Evolutionary conservation across 2,329 filamentous ascomycete genomes (phyloP), one percentile per base, ranked within the genome.

Genomic region (Alternaria panax): DNA sequence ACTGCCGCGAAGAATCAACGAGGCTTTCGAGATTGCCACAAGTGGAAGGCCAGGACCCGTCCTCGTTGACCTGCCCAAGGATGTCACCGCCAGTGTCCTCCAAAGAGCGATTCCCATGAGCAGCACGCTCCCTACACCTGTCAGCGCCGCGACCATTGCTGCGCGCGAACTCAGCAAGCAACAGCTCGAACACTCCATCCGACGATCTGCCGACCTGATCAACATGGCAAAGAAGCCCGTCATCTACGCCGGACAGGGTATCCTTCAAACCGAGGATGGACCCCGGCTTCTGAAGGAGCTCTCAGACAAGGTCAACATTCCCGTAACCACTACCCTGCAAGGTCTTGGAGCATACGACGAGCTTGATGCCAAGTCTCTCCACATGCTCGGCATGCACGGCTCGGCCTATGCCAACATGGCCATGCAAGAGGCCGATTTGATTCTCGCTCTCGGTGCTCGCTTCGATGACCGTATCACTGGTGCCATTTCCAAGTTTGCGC

Each of bases 361-460:
- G 82, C 86, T 95, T 12, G 92, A 98, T 74, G 88, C 92, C 67
- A 97, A 97, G 86, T 91, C 93, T 43, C 86, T 98, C 51, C 93
- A 98, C 82, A 99, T 99, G 95, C 88, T 98, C 28, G 95, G 95
- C 66, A 98, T 98, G 95, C 94, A 98, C 83, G 95, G 95, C 61
- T 91, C 93, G 8, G 93, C 93, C 7, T 99, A 96, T 75, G 95
- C 95, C 77, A 99, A 99, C 84, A 92, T 97, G 90, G 88, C 95
- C 16, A 97, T 99, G 84, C 94, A 99, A 80, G 91, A 97, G 78
- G 92, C 95, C 14, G 95, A 99, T 81, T 84, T 99, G 64, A 95
- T 99, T 79, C 92, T 99, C 72, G 94, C 94, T 53, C 87, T 99
- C 20, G 95, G 95, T 71, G 92, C 89, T 48, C 92, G 94, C 58